Evolutionary conservation across 108 stramenopile genomes (phyloP), one percentile per base, ranked within the genome.

Genomic region (Craspedostauros australis): DNA sequence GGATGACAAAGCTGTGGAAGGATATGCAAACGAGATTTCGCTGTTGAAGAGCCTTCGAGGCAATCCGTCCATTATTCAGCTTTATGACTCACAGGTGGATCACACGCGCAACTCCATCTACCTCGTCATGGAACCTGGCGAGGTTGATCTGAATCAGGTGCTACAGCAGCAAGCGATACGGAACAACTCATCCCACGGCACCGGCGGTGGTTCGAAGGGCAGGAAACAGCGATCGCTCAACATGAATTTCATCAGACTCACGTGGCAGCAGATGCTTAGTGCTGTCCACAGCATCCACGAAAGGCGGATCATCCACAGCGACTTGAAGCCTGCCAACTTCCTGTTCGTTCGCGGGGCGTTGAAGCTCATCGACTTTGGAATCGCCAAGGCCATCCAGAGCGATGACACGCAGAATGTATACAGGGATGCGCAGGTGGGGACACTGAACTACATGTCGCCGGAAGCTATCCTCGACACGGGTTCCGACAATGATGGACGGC

Each of bases 291-390:
- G 88, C 46, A 97, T 99, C 47, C 99, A 99, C 55, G 94, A 96
- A 66, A 88, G 89, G 40, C 60, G 96, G 34, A 96, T 99, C 32
- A 93, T 99, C 46, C 99, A 99, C 70, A 86, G 95, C 24, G 99
- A 99, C 59, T 64, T 99, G 46, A 83, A 83, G 37, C 82, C 82
- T 18, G 82, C 82, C 12, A 91, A 91, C 56, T 91, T 91, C 66
- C 67, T 94, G 37, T 91, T 91, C 53, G 88, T 96, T n/a, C 69
- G 75, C 28, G 99, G 99, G 14, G 71, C 82, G 20, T 72, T 99
- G 30, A 99, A 99, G 61, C 84, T 99, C 5, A 99, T 99, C 46
- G 99, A 99, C 72, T 99, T 99, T 58, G 99, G 98, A 26, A 99
- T 99, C 41, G 96, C 99, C 20, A 96, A 97, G 57, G 95, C 94